These are phyloP conservation scores for Penicillium coprophilum DNA, from an alignment of 495 filamentous ascomycete genomes.

Conservation along the genomic window DNA sequence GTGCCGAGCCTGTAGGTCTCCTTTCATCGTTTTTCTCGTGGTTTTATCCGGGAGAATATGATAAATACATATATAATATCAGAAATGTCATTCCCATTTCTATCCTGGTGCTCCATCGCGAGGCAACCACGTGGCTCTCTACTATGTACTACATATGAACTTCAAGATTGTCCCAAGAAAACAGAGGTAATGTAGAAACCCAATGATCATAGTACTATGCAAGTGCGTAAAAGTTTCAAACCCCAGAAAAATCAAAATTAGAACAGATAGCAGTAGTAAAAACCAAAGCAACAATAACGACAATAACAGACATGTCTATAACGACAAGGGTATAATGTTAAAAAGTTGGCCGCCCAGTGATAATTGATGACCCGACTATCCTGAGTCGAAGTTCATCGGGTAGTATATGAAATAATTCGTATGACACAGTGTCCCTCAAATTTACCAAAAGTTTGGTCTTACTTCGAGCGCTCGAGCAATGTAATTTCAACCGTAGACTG, in stretches of 20 bases:
- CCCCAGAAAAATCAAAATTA: neutral
- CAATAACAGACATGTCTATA: neutral
- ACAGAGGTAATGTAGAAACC: neutral
- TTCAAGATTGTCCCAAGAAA: neutral
- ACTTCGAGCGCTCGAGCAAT: neutral
- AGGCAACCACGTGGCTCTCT: neutral
- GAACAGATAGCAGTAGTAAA: neutral
- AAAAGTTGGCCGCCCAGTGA: slow-evolving; percentile 6
- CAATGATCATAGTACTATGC: neutral
- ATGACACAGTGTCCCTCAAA: neutral
- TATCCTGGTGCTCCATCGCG: too few relatives aligned
- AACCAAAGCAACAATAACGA: too few relatives aligned
- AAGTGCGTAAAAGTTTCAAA: neutral
- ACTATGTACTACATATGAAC: neutral
- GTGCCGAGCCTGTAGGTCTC: neutral
- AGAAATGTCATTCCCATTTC: neutral
- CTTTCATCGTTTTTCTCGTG: neutral
- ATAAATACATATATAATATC: neutral
- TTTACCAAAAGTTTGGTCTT: neutral
- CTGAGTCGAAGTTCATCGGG: neutral
- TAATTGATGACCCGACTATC: neutral
- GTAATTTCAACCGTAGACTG: slow-evolving; percentile 9
- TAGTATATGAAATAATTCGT: slow-evolving; percentile 1
- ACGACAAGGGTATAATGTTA: slow-evolving; percentile 10
- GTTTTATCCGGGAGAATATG: neutral